phyloP scores from a whole-genome alignment of 352 stramenopile genomes.

The Phytophthora syringae region DNA sequence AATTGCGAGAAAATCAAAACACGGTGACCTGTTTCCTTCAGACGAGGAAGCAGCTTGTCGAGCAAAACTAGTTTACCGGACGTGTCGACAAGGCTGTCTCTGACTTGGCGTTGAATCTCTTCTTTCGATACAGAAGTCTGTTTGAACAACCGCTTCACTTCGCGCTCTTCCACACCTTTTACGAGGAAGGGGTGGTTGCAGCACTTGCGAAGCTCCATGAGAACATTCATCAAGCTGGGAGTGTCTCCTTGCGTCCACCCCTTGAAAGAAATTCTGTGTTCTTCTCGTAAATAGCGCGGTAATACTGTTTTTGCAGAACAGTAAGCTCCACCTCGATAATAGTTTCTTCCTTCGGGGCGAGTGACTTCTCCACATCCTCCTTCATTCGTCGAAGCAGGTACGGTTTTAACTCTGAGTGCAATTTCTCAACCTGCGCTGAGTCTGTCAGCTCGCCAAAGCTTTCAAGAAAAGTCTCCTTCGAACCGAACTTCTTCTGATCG shows the following conservation, averaged over 20 bases:
- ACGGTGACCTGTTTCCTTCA: constrained; percentile 96
- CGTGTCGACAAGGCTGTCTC: constrained; percentile 92
- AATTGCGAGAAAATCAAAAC: constrained; percentile 99
- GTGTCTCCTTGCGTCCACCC: constrained; percentile 72
- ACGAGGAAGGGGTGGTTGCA: constrained; percentile 96
- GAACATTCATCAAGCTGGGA: constrained; percentile 91
- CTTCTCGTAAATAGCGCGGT: constrained; percentile 92
- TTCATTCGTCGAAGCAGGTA: constrained; percentile 91
- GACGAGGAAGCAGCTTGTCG: constrained; percentile 97
- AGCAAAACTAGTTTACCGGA: constrained; percentile 99
- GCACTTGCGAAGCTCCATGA: constrained; percentile 96
- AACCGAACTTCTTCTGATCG: constrained; percentile 93
- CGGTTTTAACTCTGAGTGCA: constrained; percentile 87
- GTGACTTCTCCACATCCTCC: constrained; percentile 89
- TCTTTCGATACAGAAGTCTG: constrained; percentile 57
- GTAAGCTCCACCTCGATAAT: constrained; percentile 93
- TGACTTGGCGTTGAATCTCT: constrained; percentile 65
- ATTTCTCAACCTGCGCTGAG: constrained; percentile 85
- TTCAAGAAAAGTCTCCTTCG: constrained; percentile 93
- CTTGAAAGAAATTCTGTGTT: constrained; percentile 92
- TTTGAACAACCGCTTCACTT: constrained; percentile 65
- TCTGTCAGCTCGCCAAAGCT: constrained; percentile 95
- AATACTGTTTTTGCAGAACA: constrained; percentile 92
- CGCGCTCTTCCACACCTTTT: constrained; percentile 86
- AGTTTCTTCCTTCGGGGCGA: constrained; percentile 90